Evolutionary conservation across 1,139 yeast species (phyloP), one percentile per base, ranked within the genome.

Genomic region (Yamadazyma trypodendri): DNA sequence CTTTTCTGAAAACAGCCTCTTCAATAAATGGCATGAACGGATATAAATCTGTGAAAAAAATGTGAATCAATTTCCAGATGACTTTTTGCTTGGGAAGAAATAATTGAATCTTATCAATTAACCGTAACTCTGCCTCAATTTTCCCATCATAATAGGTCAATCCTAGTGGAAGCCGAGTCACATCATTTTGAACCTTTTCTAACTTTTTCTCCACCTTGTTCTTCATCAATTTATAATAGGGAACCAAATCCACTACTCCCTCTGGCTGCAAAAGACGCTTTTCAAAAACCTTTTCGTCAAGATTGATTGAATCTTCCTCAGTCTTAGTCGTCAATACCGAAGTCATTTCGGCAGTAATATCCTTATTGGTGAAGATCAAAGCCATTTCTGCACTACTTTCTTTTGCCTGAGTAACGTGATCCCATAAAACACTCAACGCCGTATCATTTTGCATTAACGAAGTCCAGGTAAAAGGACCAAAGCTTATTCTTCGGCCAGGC

Each of bases 401-500:
- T 35, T 56, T 60, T 28, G 49, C 46, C 18, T 55, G 56, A 15
- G 55, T 31, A 11, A 66, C 50, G 41, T 57, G 55, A 23, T 61
- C 57, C 68, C 69, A 65, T 12, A 66, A 49, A 14, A 58, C 34
- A 13, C 59, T 54, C 25, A 75, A 54, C 16, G 66, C 78, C 1
- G 63, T 63, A 50, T 79, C 85, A 39, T 68, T 68, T 41, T 68
- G 67, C 57, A 77, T 58, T 16, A 73, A 36, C 0, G 78, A 63
- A 2, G 71, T 51, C 76, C 78, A 72, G 0, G 77, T 54, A 38
- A 74, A 63, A 0, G 79, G 79, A 0, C 80, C 80, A 50, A 66
- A 68, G 39, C 69, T 70, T 23, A 68, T 55, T 36, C 72, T 52
- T 31, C 72, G 52, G 15, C 22, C 29, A 2, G 32, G 32, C 34